Conservation (phyloP, 129 eudicot species). For the Glebionis coronaria region DNA sequence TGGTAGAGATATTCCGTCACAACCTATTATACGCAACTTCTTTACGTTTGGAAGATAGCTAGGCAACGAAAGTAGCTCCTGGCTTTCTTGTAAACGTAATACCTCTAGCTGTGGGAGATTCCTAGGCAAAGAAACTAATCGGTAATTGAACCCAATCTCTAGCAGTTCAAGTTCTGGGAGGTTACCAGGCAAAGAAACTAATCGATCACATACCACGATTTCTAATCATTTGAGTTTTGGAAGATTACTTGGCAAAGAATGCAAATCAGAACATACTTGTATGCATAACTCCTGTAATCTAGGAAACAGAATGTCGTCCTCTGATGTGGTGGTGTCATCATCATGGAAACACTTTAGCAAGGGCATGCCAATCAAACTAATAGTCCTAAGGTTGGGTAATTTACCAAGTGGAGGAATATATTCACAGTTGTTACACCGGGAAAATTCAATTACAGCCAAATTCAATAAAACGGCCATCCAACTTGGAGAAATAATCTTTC, state of each 20-base stretch:
- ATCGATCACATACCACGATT: not conserved
- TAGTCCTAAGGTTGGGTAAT: conserved; percentile 14
- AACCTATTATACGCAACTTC: too few relatives aligned
- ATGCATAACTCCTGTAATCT: not conserved
- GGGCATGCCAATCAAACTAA: not conserved
- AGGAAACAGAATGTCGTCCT: not conserved
- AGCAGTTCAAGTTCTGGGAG: not conserved
- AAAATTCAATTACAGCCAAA: not conserved
- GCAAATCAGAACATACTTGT: not conserved
- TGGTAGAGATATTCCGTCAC: not conserved
- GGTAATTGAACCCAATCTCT: not conserved
- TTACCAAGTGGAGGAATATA: conserved; percentile 17
- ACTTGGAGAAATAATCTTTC: conserved; percentile 1
- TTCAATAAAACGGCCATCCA: conserved; percentile 13
- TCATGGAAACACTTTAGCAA: not conserved
- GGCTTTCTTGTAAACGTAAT: too few relatives aligned
- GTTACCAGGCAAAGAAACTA: not conserved
- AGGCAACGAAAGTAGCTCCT: too few relatives aligned
- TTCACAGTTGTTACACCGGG: not conserved
- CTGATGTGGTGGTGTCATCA: not conserved
- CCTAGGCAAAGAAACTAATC: conserved; percentile 1
- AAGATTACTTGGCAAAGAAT: conserved; percentile 12
- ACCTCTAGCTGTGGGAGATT: too few relatives aligned
- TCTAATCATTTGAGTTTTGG: not conserved
- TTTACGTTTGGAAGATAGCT: too few relatives aligned